Percentiles rank a stretch among this genome's conserved stretches.
Conservation (phyloP, 2,329 filamentous ascomycete species). For the Botrytis fragariae region DNA sequence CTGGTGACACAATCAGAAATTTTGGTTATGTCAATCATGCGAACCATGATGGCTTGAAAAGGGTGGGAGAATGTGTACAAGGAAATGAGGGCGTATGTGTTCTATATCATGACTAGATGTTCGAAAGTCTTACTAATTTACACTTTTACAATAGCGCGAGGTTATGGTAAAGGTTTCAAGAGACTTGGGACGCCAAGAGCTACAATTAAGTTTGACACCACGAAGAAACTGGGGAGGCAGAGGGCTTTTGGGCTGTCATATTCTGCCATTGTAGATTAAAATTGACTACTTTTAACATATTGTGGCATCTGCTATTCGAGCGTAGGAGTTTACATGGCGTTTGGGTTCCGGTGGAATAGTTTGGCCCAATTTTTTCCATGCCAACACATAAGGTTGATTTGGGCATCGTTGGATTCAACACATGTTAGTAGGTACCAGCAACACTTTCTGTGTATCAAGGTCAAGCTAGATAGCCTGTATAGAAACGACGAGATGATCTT, state of each 20-base stretch:
- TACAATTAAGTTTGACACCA: conserved; percentile 72
- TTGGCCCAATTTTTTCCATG: neutral
- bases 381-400: neutral
- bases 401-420: neutral
- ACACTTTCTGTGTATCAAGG: neutral
- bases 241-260: conserved; percentile 86
- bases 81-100: conserved; percentile 79
- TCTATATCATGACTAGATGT: neutral
- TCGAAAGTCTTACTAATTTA: neutral
- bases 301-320: conserved; percentile 17
- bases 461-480: neutral
- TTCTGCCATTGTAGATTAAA: conserved; percentile 66
- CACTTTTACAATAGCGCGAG: conserved; percentile 51
- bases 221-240: conserved; percentile 84
- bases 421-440: neutral
- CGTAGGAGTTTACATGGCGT: conserved; percentile 27
- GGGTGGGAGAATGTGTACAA: conserved; percentile 85
- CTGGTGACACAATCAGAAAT: conserved; percentile 76
- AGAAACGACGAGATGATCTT: neutral
- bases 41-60: conserved; percentile 83
- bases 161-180: conserved; percentile 68
- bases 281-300: neutral
- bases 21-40: conserved; percentile 82
- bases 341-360: conserved; percentile 12
- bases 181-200: conserved; percentile 46